Base-by-base conservation (phyloP, 768 basidiomycete genomes). In the Russula vinacea region DNA sequence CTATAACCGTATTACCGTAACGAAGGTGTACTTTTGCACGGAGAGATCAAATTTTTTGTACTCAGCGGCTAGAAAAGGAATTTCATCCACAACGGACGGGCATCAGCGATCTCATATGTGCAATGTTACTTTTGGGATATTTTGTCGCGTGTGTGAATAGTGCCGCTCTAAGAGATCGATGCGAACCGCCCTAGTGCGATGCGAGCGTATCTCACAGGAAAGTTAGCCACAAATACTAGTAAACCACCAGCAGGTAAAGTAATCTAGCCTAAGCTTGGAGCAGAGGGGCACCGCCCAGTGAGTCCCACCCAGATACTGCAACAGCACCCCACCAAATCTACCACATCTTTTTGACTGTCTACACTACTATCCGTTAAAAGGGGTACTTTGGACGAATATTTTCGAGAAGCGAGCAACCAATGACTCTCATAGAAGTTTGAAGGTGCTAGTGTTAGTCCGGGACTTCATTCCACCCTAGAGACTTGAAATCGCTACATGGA, bases 221-320 rank as follows among this genome's bases (percentile, higher is more conserved):
- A 40, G 14, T 4, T 5, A n/a, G 19, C 56, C 56, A 56, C 56
- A 56, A 56, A 56, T 44, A 56, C 40, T 10, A 29, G 29, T 29
- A 29, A 29, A 29, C 5, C 29, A 29, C 29, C 29, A 29, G 29
- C 29, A 29, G 29, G 29, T 29, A 29, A 29, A 29, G 29, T 5
- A 29, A 29, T 29, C 29, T 29, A 29, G 29, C 5, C 29, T 5
- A n/a, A n/a, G 29, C 29, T 29, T 29, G 5, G 29, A 29, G 29
- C 5, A 29, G 29, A 29, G 29, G 29, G 5, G 2, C 29, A 2
- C 29, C 5, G 29, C 29, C 5, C 29, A 2, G 29, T 29, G 29
- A 29, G 29, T 29, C 5, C 29, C 29, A 29, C 29, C 29, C 29
- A 29, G 5, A 29, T 5, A 29, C 29, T 2, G 29, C n/a, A 29